Percentiles rank a stretch among this genome's conserved stretches.
These are phyloP conservation scores for Hyphopichia fennica DNA, from an alignment of 1,139 yeast species.

Conservation along the genomic window DNA sequence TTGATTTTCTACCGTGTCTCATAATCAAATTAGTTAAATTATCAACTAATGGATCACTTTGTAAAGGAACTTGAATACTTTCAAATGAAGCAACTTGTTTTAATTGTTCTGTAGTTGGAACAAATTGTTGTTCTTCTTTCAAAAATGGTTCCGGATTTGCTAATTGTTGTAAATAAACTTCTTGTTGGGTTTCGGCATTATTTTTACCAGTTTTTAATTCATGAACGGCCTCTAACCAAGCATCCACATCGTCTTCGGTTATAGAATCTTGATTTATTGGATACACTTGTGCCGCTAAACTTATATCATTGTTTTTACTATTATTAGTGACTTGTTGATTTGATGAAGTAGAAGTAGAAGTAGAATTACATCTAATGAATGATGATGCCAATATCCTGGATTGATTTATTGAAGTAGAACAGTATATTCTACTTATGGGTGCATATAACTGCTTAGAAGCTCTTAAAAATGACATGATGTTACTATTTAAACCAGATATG, in stretches of 20 bases:
- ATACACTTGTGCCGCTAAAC: conserved; percentile 37
- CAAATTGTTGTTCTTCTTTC: conserved; percentile 40
- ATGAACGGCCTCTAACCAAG: conserved; percentile 63
- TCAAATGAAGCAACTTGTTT: conserved; percentile 52
- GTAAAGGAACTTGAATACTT: conserved; percentile 57
- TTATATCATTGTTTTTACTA: conserved; percentile 8
- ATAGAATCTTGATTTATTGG: conserved; percentile 40
- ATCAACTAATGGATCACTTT: conserved; percentile 68
- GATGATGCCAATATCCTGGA: conserved; percentile 3
- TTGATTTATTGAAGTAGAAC: not conserved
- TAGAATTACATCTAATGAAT: conserved; percentile 7
- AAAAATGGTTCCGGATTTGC: conserved; percentile 37
- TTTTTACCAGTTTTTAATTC: conserved; percentile 47
- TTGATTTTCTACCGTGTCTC: conserved; percentile 88
- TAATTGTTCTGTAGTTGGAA: conserved; percentile 62
- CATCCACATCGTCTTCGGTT: conserved; percentile 60
- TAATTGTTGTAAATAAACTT: conserved; percentile 44
- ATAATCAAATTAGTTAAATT: conserved; percentile 84
- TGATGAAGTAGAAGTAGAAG: conserved; percentile 3
- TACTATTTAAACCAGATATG: not conserved
- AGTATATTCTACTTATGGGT: conserved; percentile 5
- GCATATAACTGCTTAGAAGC: conserved; percentile 9
- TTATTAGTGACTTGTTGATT: conserved; percentile 3
- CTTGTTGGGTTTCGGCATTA: conserved; percentile 38
- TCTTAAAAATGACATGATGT: conserved; percentile 6